Percentiles rank a stretch among this genome's conserved stretches.
These are phyloP conservation scores for Escallonia rubra DNA, from an alignment of 129 eudicot species.

Conservation along the genomic window DNA sequence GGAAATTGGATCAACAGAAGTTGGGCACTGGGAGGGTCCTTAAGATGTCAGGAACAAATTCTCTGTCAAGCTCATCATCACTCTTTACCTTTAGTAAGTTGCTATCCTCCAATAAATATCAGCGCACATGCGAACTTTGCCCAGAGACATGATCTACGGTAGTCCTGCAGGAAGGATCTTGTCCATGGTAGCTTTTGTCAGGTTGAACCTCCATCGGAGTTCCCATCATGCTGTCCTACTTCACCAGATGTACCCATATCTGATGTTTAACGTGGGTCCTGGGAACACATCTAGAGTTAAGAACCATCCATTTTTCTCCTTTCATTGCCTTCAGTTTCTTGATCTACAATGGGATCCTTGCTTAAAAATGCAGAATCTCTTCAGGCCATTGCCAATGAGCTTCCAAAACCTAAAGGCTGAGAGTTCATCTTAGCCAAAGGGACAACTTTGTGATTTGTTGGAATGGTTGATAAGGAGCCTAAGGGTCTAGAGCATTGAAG, in stretches of 20 bases:
- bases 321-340: not conserved
- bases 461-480: not conserved
- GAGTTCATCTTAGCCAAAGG: not conserved
- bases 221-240: constrained; percentile 23
- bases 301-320: not conserved
- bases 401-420: not conserved
- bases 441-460: not conserved
- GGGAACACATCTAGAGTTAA: not conserved
- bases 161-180: constrained; percentile 16
- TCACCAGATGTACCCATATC: not conserved
- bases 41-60: constrained; percentile 17
- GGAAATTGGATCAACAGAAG: not conserved
- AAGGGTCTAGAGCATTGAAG: not conserved
- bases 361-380: too few relatives aligned
- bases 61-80: constrained; percentile 16
- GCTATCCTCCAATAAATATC: constrained; percentile 8
- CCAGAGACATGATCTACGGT: constrained; percentile 26
- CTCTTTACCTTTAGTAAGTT: constrained; percentile 2
- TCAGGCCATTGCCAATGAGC: not conserved
- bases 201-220: constrained; percentile 27
- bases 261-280: constrained; percentile 7
- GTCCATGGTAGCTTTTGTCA: constrained; percentile 24
- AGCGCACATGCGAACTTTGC: constrained; percentile 24
- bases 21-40: constrained; percentile 5
- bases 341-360: too few relatives aligned